Percentiles rank a stretch among this genome's conserved stretches.
Evolutionary conservation across 2,329 filamentous ascomycete species (phyloP).

Genomic region (Sordariomycetes sp.): DNA sequence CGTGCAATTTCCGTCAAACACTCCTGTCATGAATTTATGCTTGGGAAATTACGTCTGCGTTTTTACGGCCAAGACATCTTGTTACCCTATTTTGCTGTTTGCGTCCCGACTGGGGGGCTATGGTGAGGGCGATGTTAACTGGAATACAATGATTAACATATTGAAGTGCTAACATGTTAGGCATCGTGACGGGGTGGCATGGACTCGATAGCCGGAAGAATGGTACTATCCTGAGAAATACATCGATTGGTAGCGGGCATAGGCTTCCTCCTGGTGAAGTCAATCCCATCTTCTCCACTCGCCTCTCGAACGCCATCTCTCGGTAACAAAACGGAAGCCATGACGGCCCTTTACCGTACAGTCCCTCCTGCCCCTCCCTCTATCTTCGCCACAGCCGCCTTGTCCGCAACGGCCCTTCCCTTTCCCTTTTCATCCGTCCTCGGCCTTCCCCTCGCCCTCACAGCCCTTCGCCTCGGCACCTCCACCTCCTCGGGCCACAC

Average conservation of each 20-base stretch:
- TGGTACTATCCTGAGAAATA: too few species aligned
- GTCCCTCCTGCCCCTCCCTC: background rate
- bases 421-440: background rate
- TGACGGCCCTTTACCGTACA: background rate
- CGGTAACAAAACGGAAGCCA: background rate
- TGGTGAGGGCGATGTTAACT: too few species aligned
- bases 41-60: background rate
- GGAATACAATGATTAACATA: too few species aligned
- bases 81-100: background rate
- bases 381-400: background rate
- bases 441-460: background rate
- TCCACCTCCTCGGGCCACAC: background rate
- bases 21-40: background rate
- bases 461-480: background rate
- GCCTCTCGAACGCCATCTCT: background rate
- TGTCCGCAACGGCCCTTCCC: background rate
- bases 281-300: background rate
- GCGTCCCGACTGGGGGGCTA: background rate
- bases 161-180: too few species aligned
- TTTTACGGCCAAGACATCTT: background rate
- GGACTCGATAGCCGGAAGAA: too few species aligned
- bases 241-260: too few species aligned
- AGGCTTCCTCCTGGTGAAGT: too few species aligned
- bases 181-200: too few species aligned
- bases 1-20: background rate